Evolutionary conservation across 352 stramenopile genomes (phyloP), one percentile per base, ranked within the genome.

Genomic region (Globisporangium takayamanum): DNA sequence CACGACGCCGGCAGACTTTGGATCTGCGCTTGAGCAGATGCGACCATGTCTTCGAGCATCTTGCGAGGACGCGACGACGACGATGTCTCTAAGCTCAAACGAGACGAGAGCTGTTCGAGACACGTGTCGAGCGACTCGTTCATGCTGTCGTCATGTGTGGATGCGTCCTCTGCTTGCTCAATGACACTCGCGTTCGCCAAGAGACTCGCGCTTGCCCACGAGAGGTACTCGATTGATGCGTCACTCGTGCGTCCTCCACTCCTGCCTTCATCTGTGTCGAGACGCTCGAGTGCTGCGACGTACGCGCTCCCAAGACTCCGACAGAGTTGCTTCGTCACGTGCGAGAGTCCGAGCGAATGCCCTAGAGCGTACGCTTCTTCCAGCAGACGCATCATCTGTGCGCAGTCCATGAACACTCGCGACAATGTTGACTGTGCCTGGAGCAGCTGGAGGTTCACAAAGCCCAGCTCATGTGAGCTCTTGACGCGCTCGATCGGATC

Each of bases 401-500:
- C 50, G 14, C 69, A 42, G 14, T 62, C 74, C 20, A 72, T 60
- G 60, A 87, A 80, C n/a, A 63, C 64, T 42, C 66, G 68, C 39
- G 60, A 53, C 30, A 68, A 70, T 2, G 58, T 51, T 16, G 74
- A 81, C 1, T 68, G 33, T 12, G 5, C 33, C 11, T 39, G 73
- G 12, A 89, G 57, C 20, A 89, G 52, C 18, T 42, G 57, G 15
- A 70, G 47, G 55, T 78, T 88, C 25, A 62, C 59, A 28, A 60
- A 52, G 6, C 74, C 78, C 15, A 91, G 57, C 57, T 77, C 62
- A 47, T 76, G 70, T 45, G 81, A 71, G 12, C 65, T 72, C 26
- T 84, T 75, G n/a, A 79, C 59, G 22, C 62, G 62, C 58, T 89
- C 81, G 41, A 89, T 36, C n/a, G 60, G 53, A 45, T 74, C 42